Conservation (phyloP, 768 basidiomycete genomes). For the Floccularia luteovirens region DNA sequence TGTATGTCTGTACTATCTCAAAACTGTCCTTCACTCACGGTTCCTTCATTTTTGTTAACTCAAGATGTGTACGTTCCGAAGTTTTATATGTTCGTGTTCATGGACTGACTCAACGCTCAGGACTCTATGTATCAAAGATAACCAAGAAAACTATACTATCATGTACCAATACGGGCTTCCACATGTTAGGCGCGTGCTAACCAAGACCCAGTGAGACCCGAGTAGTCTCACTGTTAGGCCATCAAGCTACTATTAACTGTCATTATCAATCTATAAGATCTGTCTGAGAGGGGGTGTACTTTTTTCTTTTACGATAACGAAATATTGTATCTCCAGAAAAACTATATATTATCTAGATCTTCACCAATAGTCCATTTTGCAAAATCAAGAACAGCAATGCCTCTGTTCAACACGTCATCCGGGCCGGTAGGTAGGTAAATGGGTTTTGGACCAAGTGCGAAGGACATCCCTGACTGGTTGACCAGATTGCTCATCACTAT, state of each 20-base stretch:
- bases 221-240: no score
- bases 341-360: constrained; percentile 8
- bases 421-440: no score
- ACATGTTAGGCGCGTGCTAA: constrained; percentile 25
- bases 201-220: constrained; percentile 14
- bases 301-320: no score
- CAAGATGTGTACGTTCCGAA: constrained; percentile 33
- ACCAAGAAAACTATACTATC: constrained; percentile 40
- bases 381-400: constrained; percentile 45
- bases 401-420: no score
- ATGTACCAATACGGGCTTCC: constrained; percentile 39
- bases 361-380: constrained; percentile 63
- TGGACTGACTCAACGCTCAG: constrained; percentile 26
- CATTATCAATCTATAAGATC: no score
- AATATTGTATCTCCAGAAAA: no score
- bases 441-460: constrained; percentile 44
- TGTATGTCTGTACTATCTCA: constrained; percentile 23
- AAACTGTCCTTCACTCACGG: constrained; percentile 3
- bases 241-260: no score
- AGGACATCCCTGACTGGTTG: constrained; percentile 37
- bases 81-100: background rate
- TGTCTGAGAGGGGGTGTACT: no score
- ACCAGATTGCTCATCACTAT: constrained; percentile 46
- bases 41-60: constrained; percentile 4
- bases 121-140: constrained; percentile 55